These are phyloP conservation scores for Fusarium papillatum DNA, from an alignment of 2,329 filamentous ascomycete genomes.

Conservation along the genomic window DNA sequence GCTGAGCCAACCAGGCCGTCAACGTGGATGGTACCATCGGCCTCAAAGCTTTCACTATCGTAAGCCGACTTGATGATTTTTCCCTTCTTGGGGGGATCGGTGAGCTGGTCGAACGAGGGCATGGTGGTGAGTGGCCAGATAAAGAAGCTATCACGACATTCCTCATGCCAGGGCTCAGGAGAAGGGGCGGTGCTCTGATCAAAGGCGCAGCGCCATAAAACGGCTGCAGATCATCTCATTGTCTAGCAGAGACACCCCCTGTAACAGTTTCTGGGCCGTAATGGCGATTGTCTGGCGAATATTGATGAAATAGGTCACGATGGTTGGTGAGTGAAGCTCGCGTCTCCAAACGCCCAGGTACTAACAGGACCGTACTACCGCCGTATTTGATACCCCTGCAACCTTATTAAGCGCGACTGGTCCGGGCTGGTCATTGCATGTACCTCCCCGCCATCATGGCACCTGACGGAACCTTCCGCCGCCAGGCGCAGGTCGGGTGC, in stretches of 20 bases:
- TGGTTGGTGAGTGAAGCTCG: conserved; percentile 24
- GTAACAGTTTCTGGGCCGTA: neutral
- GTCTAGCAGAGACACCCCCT: neutral
- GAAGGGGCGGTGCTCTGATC: neutral
- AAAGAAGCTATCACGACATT: conserved; percentile 34
- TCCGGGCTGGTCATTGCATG: neutral
- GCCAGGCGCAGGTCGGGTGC: conserved; percentile 6
- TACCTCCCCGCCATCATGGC: conserved; percentile 29
- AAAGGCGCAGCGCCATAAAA: conserved; percentile 33
- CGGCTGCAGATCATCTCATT: conserved; percentile 31
- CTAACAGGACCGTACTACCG: neutral
- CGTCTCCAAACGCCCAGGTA: conserved; percentile 16
- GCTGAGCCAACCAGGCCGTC: conserved; percentile 88
- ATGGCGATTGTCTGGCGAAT: neutral
- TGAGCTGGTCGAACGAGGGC: conserved; percentile 62
- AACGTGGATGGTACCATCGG: conserved; percentile 87
- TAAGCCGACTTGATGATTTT: conserved; percentile 77
- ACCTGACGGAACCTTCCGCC: conserved; percentile 33
- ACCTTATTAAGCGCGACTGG: conserved; percentile 19
- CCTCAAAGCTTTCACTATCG: conserved; percentile 90
- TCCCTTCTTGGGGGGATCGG: conserved; percentile 65
- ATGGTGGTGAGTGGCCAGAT: conserved; percentile 53
- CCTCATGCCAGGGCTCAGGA: conserved; percentile 40
- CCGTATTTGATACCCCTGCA: conserved; percentile 1
- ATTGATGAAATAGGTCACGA: neutral